Evolutionary conservation across 306 rosid genomes (phyloP), one percentile per base, ranked within the genome.

Genomic region (Gleditsia sinensis): DNA sequence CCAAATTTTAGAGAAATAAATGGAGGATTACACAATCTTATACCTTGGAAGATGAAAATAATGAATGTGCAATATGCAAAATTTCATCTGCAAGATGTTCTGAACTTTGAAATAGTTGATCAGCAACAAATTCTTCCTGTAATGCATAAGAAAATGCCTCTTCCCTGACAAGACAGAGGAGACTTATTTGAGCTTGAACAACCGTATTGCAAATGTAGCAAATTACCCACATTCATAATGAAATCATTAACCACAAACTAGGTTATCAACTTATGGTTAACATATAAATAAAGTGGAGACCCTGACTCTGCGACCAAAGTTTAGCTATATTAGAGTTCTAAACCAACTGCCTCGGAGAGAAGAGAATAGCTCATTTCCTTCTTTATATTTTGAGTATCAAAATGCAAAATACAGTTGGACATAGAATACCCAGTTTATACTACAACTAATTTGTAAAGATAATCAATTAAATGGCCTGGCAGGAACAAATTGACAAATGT

Each of bases 101-200:
- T 62, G 90, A 77, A 84, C 85, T 86, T 72, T 88, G 98, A 90
- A 94, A 91, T 75, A 94, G 85, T 69, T 91, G 98, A 75, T 91
- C 97, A 62, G 97, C 97, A 58, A 94, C 87, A 84, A 90, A 88
- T 57, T 94, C 96, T 84, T 94, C 98, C 61, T 94, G 95, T 84
- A 94, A 87, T 59, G 87, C 86, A 72, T 88, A 88, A 67, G 84
- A 86, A 67, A 69, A 72, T 67, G 83, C 87, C 58, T 84, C 93
- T 69, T 80, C 87, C 90, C 98, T 94, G 77, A 73, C 76, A 82
- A 82, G 63, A 75, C 50, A 72, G 45, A 54, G 71, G 36, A 57
- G 25, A 46, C 74, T 17, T 54, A 72, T 50, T 32, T 16, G 50
- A 82, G 75, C 34, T n/a, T 64, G 56, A 80, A 51, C 10, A 75